Conservation (phyloP, 768 basidiomycete genomes). For the Leccinellum luteum region DNA sequence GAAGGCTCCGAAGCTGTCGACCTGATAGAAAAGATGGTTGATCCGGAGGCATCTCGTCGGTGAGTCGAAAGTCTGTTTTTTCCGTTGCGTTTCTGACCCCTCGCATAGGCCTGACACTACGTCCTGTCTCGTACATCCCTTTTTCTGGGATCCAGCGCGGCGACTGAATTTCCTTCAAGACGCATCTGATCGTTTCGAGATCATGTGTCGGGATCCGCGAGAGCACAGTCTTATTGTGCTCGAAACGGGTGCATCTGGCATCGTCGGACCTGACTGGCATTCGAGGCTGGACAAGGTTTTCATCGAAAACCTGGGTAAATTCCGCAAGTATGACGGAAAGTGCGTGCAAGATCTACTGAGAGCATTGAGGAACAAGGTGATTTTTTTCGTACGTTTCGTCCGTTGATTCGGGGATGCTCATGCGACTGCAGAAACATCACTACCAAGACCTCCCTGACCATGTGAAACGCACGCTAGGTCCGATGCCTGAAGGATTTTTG, state of each 20-base stretch:
- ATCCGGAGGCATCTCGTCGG: slow-evolving; percentile 73
- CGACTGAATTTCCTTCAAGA: slow-evolving; percentile 95
- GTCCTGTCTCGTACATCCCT: slow-evolving; percentile 87
- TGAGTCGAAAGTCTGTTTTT: slow-evolving; percentile 37
- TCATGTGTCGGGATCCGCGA: slow-evolving; percentile 91
- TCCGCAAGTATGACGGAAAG: slow-evolving; percentile 91
- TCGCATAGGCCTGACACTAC: slow-evolving; percentile 76
- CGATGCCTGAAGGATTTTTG: slow-evolving; percentile 91
- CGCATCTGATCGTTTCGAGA: slow-evolving; percentile 95
- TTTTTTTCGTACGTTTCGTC: slow-evolving; percentile 19
- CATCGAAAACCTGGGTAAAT: slow-evolving; percentile 94
- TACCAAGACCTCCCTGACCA: slow-evolving; percentile 95
- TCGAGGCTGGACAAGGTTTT: slow-evolving; percentile 82
- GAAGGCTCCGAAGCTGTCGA: slow-evolving; percentile 90
- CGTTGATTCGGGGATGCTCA: slow-evolving; percentile 8
- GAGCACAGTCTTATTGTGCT: slow-evolving; percentile 72
- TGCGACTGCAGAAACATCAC: slow-evolving; percentile 77
- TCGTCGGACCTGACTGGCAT: slow-evolving; percentile 93
- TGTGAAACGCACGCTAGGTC: slow-evolving; percentile 83
- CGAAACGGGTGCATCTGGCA: slow-evolving; percentile 62
- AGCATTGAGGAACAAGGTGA: slow-evolving; percentile 92
- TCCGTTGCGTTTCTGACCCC: slow-evolving; percentile 3
- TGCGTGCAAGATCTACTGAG: slow-evolving; percentile 90
- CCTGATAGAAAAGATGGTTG: slow-evolving; percentile 77
- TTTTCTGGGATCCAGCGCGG: slow-evolving; percentile 91